Evolutionary conservation across 2,329 filamentous ascomycete species (phyloP).

Genomic region (Fusarium luffae): DNA sequence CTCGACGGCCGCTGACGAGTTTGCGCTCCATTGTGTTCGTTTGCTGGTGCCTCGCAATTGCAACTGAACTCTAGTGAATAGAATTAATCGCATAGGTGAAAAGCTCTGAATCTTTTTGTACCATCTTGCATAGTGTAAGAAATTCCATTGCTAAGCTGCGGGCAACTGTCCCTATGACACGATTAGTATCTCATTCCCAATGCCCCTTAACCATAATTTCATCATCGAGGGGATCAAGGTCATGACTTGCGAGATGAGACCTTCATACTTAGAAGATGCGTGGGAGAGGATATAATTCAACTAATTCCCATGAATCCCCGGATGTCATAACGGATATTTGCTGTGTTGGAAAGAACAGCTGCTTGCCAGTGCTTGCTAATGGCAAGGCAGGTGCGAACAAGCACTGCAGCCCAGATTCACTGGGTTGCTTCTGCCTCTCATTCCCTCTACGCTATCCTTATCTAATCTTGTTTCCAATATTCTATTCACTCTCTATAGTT

Average conservation of each 20-base stretch:
- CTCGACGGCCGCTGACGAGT: neutral
- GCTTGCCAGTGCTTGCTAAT: neutral
- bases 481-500: fast-evolving
- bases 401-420: neutral
- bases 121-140: neutral
- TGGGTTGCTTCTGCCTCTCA: neutral
- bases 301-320: neutral
- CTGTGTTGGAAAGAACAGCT: neutral
- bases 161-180: neutral
- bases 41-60: neutral
- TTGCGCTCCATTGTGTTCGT: neutral
- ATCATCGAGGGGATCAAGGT: neutral
- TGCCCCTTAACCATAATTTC: neutral
- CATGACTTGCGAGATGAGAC: too few species aligned
- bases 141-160: too few species aligned
- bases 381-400: neutral
- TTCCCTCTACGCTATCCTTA: neutral
- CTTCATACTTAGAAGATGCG: too few species aligned
- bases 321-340: neutral
- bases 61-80: neutral
- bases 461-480: neutral
- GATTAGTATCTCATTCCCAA: neutral
- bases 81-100: neutral
- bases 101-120: neutral
- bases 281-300: too few species aligned